Evolutionary conservation across 257 asterid species (phyloP), one percentile per base, ranked within the genome.

Genomic region (Hygrophila difformis): DNA sequence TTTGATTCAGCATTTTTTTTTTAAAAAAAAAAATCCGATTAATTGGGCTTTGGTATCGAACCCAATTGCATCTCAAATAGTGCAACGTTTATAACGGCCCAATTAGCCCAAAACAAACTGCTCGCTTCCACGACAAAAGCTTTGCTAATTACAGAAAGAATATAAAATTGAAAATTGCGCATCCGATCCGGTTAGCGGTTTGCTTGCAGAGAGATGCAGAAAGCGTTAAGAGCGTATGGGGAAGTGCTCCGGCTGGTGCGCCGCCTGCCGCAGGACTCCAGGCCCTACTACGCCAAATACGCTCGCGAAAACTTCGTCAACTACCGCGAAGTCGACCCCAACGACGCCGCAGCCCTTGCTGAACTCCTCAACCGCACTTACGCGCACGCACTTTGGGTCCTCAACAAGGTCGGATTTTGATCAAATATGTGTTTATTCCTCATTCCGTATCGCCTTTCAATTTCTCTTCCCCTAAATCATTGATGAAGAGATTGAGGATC

Each of bases 221-320:
- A 73, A 64, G 91, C 73, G 15, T 59, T 84, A 38, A 77, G 83
- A 60, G 97, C 97, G 6, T 88, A 88, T 42, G 75, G 82, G 8
- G 94, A 88, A 61, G 97, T 88, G 39, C 68, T 88, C 53, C 68
- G 97, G 62, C 74, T 88, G 47, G 82, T 88, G 50, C 83, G 93
- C 23, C 89, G 78, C 36, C 77, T 88, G 17, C 97, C 97, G 6
- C 47, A 57, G 65, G 95, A 88, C 39, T 42, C 81, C 5, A 58
- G 93, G 75, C 63, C 63, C 40, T 88, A 84, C 67, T 84, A 84
- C 68, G 82, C 93, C 41, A 88, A 84, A 66, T 84, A 77, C 72
- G 93, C 82, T 36, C 84, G 97, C 4, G 97, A 88, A 60, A 88
- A 88, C 76, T 84, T 88, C 76, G 97, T 88, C 75, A 88, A 84